phyloP scores from a whole-genome alignment of 1,284 basidiomycete species.

The Cutaneotrichosporon sp. region DNA sequence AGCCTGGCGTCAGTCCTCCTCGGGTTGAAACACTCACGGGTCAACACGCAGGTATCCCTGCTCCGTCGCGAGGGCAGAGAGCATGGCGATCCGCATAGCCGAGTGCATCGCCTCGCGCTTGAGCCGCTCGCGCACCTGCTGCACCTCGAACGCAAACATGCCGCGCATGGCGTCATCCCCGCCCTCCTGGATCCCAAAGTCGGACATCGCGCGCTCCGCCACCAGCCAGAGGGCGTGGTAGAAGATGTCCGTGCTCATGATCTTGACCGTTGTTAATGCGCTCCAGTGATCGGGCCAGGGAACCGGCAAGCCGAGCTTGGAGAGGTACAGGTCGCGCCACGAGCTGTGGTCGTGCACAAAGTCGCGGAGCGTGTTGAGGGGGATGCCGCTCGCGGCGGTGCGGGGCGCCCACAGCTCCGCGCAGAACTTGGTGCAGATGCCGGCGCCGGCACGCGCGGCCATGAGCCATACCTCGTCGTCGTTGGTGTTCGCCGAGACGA shows the following conservation, averaged over 20 bases:
- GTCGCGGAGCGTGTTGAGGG: conserved; percentile 62
- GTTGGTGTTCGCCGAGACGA: conserved; percentile 6
- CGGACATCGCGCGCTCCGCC: conserved; percentile 61
- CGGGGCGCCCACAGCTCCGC: conserved; percentile 74
- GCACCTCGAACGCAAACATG: conserved; percentile 57
- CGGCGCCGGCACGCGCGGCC: conserved; percentile 75
- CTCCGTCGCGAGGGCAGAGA: conserved; percentile 74
- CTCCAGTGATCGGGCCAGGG: conserved; percentile 84
- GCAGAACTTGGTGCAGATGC: conserved; percentile 74
- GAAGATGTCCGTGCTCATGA: conserved; percentile 78
- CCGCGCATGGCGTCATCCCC: conserved; percentile 17
- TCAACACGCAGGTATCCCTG: conserved; percentile 70
- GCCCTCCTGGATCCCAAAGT: conserved; percentile 73
- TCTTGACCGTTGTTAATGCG: conserved; percentile 76
- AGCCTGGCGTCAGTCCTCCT: conserved; percentile 53
- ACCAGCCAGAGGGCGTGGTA: conserved; percentile 81
- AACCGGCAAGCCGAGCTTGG: conserved; percentile 76
- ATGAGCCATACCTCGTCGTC: conserved; percentile 47
- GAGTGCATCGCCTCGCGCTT: conserved; percentile 78
- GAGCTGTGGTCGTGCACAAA: conserved; percentile 65
- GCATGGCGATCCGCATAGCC: conserved; percentile 72
- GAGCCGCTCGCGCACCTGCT: conserved; percentile 67
- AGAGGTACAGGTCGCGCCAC: conserved; percentile 76
- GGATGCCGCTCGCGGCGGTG: conserved; percentile 72
- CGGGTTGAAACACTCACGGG: conserved; percentile 54